Base-by-base conservation (phyloP, 2,329 filamentous ascomycete genomes). In the Elsinoe arachidis region DNA sequence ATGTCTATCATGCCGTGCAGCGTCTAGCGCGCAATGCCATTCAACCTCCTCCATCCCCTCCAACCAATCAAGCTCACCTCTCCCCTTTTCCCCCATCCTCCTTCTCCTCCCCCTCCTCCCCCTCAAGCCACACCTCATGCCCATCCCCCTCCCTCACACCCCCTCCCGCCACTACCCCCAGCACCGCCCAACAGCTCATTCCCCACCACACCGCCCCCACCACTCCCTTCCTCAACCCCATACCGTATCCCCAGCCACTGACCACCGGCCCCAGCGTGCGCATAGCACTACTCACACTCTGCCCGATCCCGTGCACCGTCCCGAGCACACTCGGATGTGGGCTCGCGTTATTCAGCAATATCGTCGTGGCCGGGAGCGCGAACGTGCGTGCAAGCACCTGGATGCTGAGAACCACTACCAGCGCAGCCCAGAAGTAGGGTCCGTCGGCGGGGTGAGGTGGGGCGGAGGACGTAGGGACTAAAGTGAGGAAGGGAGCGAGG, bases 91-190 rank as follows among this genome's bases (percentile, higher is more conserved):
- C 53, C 15, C 15, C 21, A 44, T 56, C 47, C n/a, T 52, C 56
- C 7, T 60, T 56, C 39, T 47, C 49, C 17, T 66, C 63, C 19
- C 60, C 66, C 54, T 69, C 66, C 57, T 80, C 77, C 2, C 72
- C 77, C 19, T 79, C 75, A 0, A 82, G 64, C 60, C 74, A 69
- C 17, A 82, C 77, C 67, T 85, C 82, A 67, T 84, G 81, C 1
- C 83, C 83, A 62, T 74, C 79, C 0, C 84, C 85, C 63, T 88
- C 84, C 51, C 80, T 77, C 10, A 87, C 80, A 54, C 76, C 76
- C 68, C 81, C 74, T 0, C 81, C 78, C 11, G 82, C 76, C 2
- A 77, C 64, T 66, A 81, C 85, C 0, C 82, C 83, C 3, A 81
- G 55, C 1, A 78, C 68, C 1, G 81, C 78, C 41, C 84, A 73